Percentiles rank a stretch among this genome's conserved stretches.
phyloP scores from a whole-genome alignment of 2,329 filamentous ascomycete species.

The Talaromyces rugulosus region DNA sequence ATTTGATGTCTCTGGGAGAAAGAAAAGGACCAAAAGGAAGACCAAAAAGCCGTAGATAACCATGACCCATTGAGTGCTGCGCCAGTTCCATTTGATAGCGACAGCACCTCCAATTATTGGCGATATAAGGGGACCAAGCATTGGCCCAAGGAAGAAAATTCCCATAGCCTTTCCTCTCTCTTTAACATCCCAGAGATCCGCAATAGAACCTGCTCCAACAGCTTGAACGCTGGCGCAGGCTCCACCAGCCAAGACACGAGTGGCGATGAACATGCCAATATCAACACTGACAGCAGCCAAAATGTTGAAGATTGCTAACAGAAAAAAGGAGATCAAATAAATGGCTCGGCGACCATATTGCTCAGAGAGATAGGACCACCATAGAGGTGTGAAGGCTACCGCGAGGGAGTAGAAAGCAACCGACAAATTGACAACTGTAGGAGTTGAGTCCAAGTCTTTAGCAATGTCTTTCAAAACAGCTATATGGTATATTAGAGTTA shows the following conservation, averaged over 20 bases:
- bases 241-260: conserved; percentile 69
- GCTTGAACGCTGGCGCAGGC: conserved; percentile 77
- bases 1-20: conserved; percentile 40
- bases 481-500: conserved; percentile 48
- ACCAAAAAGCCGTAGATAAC: conserved; percentile 59
- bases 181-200: conserved; percentile 70
- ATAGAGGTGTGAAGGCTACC: conserved; percentile 79
- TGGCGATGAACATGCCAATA: conserved; percentile 69
- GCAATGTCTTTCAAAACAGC: conserved; percentile 50
- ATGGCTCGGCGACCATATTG: conserved; percentile 65
- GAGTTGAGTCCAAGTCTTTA: conserved; percentile 57
- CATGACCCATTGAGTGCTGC: conserved; percentile 73
- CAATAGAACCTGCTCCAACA: conserved; percentile 76
- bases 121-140: conserved; percentile 68
- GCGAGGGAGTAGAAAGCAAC: conserved; percentile 76
- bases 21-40: conserved; percentile 36
- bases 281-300: conserved; percentile 64
- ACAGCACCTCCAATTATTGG: conserved; percentile 74
- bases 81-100: conserved; percentile 65
- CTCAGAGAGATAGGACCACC: conserved; percentile 83
- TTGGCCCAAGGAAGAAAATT: conserved; percentile 73
- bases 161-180: conserved; percentile 76
- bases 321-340: conserved; percentile 67
- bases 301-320: conserved; percentile 68
- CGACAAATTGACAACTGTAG: conserved; percentile 68